Evolutionary conservation across 2,329 filamentous ascomycete species (phyloP).

Genomic region (Chalaropsis thielavioides): DNA sequence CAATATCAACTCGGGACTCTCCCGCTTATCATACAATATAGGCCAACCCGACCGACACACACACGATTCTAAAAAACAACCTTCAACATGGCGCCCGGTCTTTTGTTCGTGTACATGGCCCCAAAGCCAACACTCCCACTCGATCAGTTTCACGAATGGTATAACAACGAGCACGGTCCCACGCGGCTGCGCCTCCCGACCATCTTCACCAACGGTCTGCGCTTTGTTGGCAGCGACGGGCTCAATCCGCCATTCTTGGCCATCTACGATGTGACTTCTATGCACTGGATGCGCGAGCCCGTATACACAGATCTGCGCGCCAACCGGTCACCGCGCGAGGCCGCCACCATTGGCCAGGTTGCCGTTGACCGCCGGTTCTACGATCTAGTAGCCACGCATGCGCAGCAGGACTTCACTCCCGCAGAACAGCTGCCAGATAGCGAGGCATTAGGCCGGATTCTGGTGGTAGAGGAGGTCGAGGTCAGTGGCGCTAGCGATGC

Average conservation of each 20-base stretch:
- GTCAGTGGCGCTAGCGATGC: slow-evolving; percentile 28
- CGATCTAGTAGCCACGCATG: slow-evolving; percentile 45
- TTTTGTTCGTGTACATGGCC: slow-evolving; percentile 79
- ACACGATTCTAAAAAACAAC: background rate
- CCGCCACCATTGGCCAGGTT: slow-evolving; percentile 39
- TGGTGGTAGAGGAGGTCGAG: slow-evolving; percentile 44
- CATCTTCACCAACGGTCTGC: slow-evolving; percentile 61
- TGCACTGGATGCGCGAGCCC: slow-evolving; percentile 53
- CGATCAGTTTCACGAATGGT: slow-evolving; percentile 77
- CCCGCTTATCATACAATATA: no score
- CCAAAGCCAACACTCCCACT: slow-evolving; percentile 50
- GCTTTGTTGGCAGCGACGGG: slow-evolving; percentile 50
- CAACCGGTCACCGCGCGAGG: slow-evolving; percentile 39
- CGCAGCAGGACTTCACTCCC: slow-evolving; percentile 41
- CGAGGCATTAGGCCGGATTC: slow-evolving; percentile 43
- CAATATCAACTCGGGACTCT: background rate
- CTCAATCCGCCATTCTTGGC: slow-evolving; percentile 55
- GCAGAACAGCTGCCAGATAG: slow-evolving; percentile 45
- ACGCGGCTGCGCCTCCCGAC: slow-evolving; percentile 61
- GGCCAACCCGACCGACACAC: background rate
- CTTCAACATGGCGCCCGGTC: slow-evolving; percentile 36
- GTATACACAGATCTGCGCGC: slow-evolving; percentile 54
- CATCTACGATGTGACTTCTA: slow-evolving; percentile 65
- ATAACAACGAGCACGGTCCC: slow-evolving; percentile 86
- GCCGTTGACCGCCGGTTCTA: slow-evolving; percentile 58